phyloP scores from a whole-genome alignment of 495 filamentous ascomycete genomes.

The Pyrenula massariospora region DNA sequence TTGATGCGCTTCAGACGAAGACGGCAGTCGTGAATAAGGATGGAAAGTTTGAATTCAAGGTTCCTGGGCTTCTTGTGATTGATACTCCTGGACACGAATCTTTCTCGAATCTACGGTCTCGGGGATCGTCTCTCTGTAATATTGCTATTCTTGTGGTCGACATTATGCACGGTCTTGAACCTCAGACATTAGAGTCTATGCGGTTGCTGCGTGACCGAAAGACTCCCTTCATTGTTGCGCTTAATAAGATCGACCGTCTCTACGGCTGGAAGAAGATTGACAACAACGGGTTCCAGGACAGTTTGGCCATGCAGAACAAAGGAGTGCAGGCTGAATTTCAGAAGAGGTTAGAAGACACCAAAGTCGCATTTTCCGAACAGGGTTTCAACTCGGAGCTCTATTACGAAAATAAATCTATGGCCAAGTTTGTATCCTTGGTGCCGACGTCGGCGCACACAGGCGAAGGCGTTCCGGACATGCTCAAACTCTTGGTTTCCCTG shows the following conservation, averaged over 20 bases:
- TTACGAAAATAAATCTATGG: constrained; percentile 97
- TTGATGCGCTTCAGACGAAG: constrained; percentile 84
- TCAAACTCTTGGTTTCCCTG: constrained; percentile 83
- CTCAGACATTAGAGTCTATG: constrained; percentile 97
- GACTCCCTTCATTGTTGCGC: constrained; percentile 95
- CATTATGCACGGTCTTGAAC: constrained; percentile 99
- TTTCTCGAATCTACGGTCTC: constrained; percentile 92
- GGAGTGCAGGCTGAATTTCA: constrained; percentile 90
- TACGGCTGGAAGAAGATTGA: constrained; percentile 97
- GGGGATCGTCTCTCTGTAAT: constrained; percentile 96
- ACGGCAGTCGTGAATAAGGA: constrained; percentile 87
- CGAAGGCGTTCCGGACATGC: constrained; percentile 97
- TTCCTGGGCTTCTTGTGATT: constrained; percentile 92
- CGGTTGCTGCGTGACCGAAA: constrained; percentile 81
- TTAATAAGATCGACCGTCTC: constrained; percentile 99
- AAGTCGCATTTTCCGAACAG: constrained; percentile 87
- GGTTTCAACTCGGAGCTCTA: constrained; percentile 95
- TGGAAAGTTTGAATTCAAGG: constrained; percentile 88
- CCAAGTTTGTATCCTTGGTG: constrained; percentile 82
- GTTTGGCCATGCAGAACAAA: constrained; percentile 80
- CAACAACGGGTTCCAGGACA: constrained; percentile 96
- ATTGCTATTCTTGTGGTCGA: constrained; percentile 99
- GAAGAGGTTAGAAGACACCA: constrained; percentile 80
- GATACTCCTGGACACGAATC: constrained; percentile 99
- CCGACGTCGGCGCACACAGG: constrained; percentile 96